These are phyloP conservation scores for Aspergillus quadrilineatus DNA, from an alignment of 2,329 filamentous ascomycete genomes.

Conservation along the genomic window DNA sequence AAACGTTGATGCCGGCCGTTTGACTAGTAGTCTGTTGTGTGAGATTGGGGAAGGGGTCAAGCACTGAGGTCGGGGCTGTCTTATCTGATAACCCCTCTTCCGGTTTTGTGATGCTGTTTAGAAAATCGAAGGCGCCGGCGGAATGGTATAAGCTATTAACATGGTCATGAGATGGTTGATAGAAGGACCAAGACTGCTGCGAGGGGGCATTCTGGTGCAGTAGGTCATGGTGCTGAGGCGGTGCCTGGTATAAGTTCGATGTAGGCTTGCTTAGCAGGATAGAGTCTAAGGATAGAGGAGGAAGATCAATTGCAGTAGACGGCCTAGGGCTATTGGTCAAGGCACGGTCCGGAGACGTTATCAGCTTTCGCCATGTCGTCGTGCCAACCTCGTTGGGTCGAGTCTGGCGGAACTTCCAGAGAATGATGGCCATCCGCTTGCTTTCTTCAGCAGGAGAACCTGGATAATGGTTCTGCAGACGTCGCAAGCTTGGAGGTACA, in stretches of 20 bases:
- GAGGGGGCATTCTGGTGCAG: constrained; percentile 30
- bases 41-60: constrained; percentile 35
- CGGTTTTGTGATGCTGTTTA: constrained; percentile 34
- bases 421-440: constrained; percentile 44
- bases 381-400: constrained; percentile 40
- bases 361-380: constrained; percentile 47
- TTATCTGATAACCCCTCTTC: constrained; percentile 37
- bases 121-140: constrained; percentile 34
- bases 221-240: constrained; percentile 27
- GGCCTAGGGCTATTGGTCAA: constrained; percentile 40
- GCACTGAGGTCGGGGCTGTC: constrained; percentile 35
- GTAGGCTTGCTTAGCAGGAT: constrained; percentile 34
- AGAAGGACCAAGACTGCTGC: constrained; percentile 39
- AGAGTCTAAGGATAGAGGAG: constrained; percentile 38
- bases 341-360: constrained; percentile 38
- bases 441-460: constrained; percentile 28
- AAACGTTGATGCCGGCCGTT: constrained; percentile 28
- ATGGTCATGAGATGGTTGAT: constrained; percentile 35
- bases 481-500: constrained; percentile 24
- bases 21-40: constrained; percentile 35
- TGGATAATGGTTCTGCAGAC: constrained; percentile 29
- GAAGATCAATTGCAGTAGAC: constrained; percentile 33
- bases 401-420: constrained; percentile 50
- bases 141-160: constrained; percentile 36
- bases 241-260: constrained; percentile 33